Base-by-base conservation (phyloP, 805 yeast genomes). In the Zygosaccharomyces pseudorouxii region DNA sequence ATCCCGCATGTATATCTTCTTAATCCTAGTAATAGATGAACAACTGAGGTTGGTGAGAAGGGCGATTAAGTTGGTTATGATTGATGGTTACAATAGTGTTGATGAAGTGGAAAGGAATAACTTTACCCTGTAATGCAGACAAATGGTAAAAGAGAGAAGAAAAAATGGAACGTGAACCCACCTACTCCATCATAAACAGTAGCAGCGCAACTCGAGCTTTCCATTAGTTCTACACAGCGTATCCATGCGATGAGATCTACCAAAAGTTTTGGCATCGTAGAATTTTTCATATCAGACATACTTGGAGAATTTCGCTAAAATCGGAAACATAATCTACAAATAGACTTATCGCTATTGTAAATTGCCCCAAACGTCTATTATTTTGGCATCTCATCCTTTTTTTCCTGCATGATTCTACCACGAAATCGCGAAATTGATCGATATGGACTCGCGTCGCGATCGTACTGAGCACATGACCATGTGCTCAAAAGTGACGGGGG, bases 1-100 rank as follows among this genome's bases (percentile, higher is more conserved):
- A 33, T 43, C 42, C 48, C 42, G 48, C 54, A 51, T 47, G 20
- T 31, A 47, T 47, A 44, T 22, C 19, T 33, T 19, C 23, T 27
- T 23, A 20, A 25, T 25, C 10, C 11, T 25, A 10, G 11, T 25
- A 25, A 16, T 16, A 33, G 37, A 33, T 18, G 14, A 14, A 14
- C 37, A 33, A 18, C 10, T 14, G 19, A 33, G 10, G 11, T 33
- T 11, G 20, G 11, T 9, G 14, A 33, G 16, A 33, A 5, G 19
- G 37, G 19, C 7, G 37, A 33, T 1, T 33, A 33, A 14, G 19
- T 16, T 16, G 6, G 10, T 33, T 33, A 3, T 33, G 14, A 14
- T 33, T 6, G 37, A 33, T 14, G 8, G 12, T 6, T 14, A 16
- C 14, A 16, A 11, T 33, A 9, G 37, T 33, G 20, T 33, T n/a